A percentile compares a stretch with the other conserved stretches of the same genome.
phyloP scores from a whole-genome alignment of 306 rosid genomes.

The Pueraria montana region DNA sequence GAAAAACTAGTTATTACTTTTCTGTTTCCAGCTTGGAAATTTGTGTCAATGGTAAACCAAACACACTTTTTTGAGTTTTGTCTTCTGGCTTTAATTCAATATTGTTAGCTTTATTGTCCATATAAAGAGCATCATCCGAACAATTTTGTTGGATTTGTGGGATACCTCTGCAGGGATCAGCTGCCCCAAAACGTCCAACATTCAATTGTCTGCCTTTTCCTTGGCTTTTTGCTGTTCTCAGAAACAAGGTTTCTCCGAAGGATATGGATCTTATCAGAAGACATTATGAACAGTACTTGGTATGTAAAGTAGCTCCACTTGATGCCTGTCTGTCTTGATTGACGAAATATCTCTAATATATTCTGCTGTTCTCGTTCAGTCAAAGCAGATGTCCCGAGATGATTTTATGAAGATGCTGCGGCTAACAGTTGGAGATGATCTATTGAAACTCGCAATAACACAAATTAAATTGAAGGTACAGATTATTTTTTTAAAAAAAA shows the following conservation, averaged over 20 bases:
- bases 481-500: neutral
- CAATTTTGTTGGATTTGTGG: no score
- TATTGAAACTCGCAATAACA: constrained; percentile 69
- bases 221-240: constrained; percentile 74
- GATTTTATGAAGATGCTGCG: constrained; percentile 77
- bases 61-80: neutral
- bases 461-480: constrained; percentile 69
- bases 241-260: constrained; percentile 57
- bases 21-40: neutral
- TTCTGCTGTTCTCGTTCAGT: constrained; percentile 49
- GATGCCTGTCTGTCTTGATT: constrained; percentile 6
- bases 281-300: constrained; percentile 67
- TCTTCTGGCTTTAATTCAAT: constrained; percentile 22
- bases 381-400: constrained; percentile 70
- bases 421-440: constrained; percentile 74
- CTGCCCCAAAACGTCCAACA: constrained; percentile 60
- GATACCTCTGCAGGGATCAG: constrained; percentile 56
- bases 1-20: neutral
- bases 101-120: constrained; percentile 2
- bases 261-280: constrained; percentile 55
- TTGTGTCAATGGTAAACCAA: neutral
- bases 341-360: constrained; percentile 27
- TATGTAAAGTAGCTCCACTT: constrained; percentile 50
- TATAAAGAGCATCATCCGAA: no score
- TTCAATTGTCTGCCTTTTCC: constrained; percentile 91